A percentile compares a stretch with the other conserved stretches of the same genome.
Conservation (phyloP, 2,329 filamentous ascomycete species). For the Phymatotrichopsis omnivora region DNA sequence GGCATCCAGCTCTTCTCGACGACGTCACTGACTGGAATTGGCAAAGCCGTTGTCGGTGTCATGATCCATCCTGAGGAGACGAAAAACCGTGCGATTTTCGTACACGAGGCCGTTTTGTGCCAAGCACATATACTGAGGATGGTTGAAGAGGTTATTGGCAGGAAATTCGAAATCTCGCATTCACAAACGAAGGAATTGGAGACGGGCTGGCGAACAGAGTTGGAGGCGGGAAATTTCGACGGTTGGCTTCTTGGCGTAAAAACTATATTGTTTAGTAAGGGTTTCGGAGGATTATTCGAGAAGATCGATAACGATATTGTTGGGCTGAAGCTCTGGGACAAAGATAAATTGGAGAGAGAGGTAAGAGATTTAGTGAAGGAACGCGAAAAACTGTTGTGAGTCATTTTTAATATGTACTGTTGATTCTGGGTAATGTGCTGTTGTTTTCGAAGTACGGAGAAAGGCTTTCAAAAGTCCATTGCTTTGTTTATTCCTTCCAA, state of each 20-base stretch:
- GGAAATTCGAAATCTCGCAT: conserved; percentile 29
- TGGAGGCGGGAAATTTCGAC: conserved; percentile 11
- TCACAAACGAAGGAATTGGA: conserved; percentile 28
- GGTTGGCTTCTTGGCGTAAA: conserved; percentile 27
- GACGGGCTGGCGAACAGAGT: conserved; percentile 24
- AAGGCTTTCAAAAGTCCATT: too few relatives aligned
- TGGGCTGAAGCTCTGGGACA: conserved; percentile 39
- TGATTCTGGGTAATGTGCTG: too few relatives aligned
- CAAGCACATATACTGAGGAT: conserved; percentile 38
- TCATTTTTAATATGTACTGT: too few relatives aligned
- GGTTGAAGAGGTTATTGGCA: conserved; percentile 34
- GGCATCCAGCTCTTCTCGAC: conserved; percentile 39
- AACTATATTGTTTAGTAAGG: conserved; percentile 33
- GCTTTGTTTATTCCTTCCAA: too few relatives aligned
- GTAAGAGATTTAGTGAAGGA: too few relatives aligned
- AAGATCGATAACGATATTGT: conserved; percentile 39
- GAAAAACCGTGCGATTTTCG: conserved; percentile 42
- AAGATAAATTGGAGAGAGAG: too few relatives aligned
- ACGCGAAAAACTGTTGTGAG: too few relatives aligned
- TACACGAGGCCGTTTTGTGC: conserved; percentile 40
- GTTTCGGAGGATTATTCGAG: conserved; percentile 34
- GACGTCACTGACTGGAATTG: conserved; percentile 43
- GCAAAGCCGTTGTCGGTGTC: conserved; percentile 42
- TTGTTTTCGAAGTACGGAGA: too few relatives aligned
- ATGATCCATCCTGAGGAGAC: conserved; percentile 44